Percentiles rank a stretch among this genome's conserved stretches.
Evolutionary conservation across 2,329 filamentous ascomycete genomes (phyloP).

Genomic region (Botrytis tulipae): DNA sequence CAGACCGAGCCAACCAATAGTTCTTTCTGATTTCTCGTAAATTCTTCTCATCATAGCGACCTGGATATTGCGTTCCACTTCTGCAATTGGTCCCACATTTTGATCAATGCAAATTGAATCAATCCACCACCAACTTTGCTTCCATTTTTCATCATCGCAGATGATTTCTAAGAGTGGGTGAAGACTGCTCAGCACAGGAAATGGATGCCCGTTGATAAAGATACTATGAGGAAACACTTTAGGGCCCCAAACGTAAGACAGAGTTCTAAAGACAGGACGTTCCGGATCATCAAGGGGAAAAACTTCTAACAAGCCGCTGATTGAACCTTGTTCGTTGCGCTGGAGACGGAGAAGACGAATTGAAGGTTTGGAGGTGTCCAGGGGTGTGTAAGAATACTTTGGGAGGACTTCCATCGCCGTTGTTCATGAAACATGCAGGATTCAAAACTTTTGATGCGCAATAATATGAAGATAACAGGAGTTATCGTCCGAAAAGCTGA

Average conservation of each 20-base stretch:
- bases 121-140: slow-evolving; percentile 6
- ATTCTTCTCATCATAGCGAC: slow-evolving; percentile 3
- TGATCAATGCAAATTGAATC: slow-evolving; percentile 12
- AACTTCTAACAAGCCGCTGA: slow-evolving; percentile 15
- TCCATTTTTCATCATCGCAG: neutral
- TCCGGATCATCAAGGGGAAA: neutral
- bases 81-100: neutral
- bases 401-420: neutral
- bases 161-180: neutral
- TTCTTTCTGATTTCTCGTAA: neutral
- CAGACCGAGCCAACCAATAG: neutral
- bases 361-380: slow-evolving; percentile 13
- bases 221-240: neutral
- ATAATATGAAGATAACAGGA: neutral
- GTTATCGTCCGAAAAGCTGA: neutral
- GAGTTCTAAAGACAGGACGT: neutral
- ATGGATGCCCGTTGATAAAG: neutral
- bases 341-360: slow-evolving; percentile 19
- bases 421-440: neutral
- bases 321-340: neutral
- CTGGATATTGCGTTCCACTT: neutral
- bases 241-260: neutral
- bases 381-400: slow-evolving; percentile 18
- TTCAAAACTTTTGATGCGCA: neutral
- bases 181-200: neutral